These are phyloP conservation scores for Mortierella antarctica DNA, from an alignment of 192 early-diverging fungal genomes.

Conservation along the genomic window DNA sequence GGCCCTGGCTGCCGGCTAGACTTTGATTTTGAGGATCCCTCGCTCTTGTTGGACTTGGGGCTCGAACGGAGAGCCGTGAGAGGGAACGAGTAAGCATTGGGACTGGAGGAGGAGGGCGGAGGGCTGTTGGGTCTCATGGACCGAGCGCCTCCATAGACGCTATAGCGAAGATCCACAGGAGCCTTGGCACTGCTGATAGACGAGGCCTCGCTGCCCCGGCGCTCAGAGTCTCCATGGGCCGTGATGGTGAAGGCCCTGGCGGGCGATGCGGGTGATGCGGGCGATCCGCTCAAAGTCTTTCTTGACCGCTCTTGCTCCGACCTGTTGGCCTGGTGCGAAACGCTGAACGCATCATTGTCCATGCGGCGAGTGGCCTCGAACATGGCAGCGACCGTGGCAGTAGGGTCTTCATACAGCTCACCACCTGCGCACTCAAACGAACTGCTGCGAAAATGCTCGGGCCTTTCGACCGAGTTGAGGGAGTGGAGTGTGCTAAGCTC, in stretches of 20 bases:
- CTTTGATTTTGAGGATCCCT: background rate
- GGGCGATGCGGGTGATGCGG: background rate
- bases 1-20: background rate
- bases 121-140: background rate
- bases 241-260: slow-evolving; percentile 12
- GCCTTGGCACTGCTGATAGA: background rate
- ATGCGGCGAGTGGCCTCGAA: slow-evolving; percentile 15
- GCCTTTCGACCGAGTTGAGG: slow-evolving; percentile 23
- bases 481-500: slow-evolving; percentile 36
- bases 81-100: too few relatives aligned
- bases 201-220: slow-evolving; percentile 12
- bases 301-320: slow-evolving; percentile 9
- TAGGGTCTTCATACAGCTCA: background rate
- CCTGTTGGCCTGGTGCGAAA: slow-evolving; percentile 14
- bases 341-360: slow-evolving; percentile 14
- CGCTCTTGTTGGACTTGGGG: background rate
- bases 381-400: background rate
- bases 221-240: slow-evolving; percentile 5
- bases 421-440: background rate
- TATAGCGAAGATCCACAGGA: slow-evolving; percentile 11
- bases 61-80: background rate
- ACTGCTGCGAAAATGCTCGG: too few relatives aligned
- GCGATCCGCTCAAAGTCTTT: background rate
- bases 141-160: slow-evolving; percentile 26
- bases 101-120: background rate